These are phyloP conservation scores for Epichloe scottii DNA, from an alignment of 2,329 filamentous ascomycete genomes.

Conservation along the genomic window DNA sequence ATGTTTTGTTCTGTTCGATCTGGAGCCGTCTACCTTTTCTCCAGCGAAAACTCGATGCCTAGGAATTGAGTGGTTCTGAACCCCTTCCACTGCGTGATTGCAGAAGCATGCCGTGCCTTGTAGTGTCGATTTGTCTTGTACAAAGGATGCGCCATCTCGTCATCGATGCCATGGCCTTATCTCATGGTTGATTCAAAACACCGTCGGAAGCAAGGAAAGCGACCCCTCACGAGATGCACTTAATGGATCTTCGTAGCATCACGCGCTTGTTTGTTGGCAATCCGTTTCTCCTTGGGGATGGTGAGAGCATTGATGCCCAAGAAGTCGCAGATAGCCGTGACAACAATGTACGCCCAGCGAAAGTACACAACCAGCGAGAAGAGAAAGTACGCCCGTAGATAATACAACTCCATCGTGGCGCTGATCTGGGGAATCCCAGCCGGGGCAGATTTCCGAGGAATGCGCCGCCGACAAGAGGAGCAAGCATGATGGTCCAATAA, in stretches of 20 bases:
- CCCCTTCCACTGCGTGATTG: no score
- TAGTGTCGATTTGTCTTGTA: no score
- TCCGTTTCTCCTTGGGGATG: slow-evolving; percentile 54
- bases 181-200: no score
- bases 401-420: slow-evolving; percentile 57
- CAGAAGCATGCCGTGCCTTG: no score
- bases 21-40: not conserved
- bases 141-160: no score
- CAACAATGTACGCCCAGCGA: slow-evolving; percentile 83
- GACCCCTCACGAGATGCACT: not conserved
- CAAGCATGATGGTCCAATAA: slow-evolving; percentile 88
- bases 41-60: no score
- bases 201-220: not conserved
- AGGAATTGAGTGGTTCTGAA: no score
- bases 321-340: slow-evolving; percentile 82
- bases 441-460: slow-evolving; percentile 70
- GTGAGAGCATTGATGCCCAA: slow-evolving; percentile 91
- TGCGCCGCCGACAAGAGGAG: slow-evolving; percentile 75
- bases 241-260: slow-evolving; percentile 24
- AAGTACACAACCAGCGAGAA: slow-evolving; percentile 82
- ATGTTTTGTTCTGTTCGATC: not conserved
- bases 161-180: no score
- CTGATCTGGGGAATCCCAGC: slow-evolving; percentile 59
- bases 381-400: slow-evolving; percentile 72
- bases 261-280: slow-evolving; percentile 36